Evolutionary conservation across 2,329 filamentous ascomycete species (phyloP).

Genomic region (Pseudocercospora cruenta): DNA sequence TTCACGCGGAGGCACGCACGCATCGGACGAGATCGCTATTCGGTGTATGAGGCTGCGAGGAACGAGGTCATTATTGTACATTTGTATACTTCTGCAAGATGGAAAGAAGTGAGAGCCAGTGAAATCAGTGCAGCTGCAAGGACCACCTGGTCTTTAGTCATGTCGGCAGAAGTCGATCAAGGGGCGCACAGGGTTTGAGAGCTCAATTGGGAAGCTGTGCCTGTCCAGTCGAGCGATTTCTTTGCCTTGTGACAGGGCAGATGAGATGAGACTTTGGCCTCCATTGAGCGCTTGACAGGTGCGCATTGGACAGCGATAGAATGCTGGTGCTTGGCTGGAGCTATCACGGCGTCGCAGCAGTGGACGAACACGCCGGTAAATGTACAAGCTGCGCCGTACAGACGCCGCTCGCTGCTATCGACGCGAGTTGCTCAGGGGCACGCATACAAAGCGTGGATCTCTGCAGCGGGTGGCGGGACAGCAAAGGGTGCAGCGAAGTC

Average conservation of each 20-base stretch:
- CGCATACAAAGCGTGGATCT: neutral
- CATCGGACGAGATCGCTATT: neutral
- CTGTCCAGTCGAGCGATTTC: neutral
- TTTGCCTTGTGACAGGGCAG: neutral
- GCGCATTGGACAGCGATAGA: neutral
- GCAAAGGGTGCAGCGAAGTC: neutral
- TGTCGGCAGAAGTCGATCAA: constrained; percentile 2
- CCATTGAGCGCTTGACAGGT: neutral
- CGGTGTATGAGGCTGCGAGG: neutral
- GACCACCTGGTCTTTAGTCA: neutral
- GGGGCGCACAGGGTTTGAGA: neutral
- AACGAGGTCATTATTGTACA: neutral
- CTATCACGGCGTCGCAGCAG: neutral
- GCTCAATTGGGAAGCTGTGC: neutral
- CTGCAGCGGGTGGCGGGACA: neutral
- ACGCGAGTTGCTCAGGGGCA: neutral
- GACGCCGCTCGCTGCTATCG: neutral
- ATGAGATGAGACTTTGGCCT: neutral
- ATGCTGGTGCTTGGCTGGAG: neutral
- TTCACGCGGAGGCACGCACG: neutral
- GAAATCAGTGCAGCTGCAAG: neutral
- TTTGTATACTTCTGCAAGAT: neutral
- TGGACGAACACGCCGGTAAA: neutral
- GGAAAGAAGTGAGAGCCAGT: neutral
- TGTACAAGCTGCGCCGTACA: neutral